Base-by-base conservation (phyloP, 495 filamentous ascomycete genomes). In the Viridothelium virens region DNA sequence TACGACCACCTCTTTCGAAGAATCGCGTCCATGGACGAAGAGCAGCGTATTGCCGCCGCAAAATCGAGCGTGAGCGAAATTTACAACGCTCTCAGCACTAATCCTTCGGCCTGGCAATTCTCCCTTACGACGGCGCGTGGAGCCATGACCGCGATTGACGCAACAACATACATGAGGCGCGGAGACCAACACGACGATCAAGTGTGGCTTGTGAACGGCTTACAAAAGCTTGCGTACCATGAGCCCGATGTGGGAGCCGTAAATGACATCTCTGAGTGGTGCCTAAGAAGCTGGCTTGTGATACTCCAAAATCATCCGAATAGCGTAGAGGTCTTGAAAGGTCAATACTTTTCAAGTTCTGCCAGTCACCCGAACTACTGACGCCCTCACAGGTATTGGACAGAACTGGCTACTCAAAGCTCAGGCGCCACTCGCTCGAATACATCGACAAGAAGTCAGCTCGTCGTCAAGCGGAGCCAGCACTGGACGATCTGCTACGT, bases 401-500 rank as follows among this genome's bases (percentile, higher is more conserved):
- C 72, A 74, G 38, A 75, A 77, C 37, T 84, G 82, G 82, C 74
- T 84, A 2, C 71, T 75, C 46, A 79, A 79, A 65, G 76, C 82
- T 4, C 82, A 84, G 69, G 74, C 76, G 62, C 75, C 71, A 16
- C 75, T 84, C 14, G 75, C 79, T 2, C 76, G 73, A 63, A 83
- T 84, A 47, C 77, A 82, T 63, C 74, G 70, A 34, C 71, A 77
- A 61, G 81, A 83, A 67, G 73, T 75, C 11, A 70, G 70, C 70
- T 72, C 75, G 50, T 73, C 73, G 44, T 70, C 72, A 44, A 74
- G 73, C 38, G 73, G 74, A 63, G 70, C 64, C 44, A 73, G 73
- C 71, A 62, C 64, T 4, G 33, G 38, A 18, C 56, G 44, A 46
- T 68, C 63, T 33, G 65, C 53, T 2, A 63, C 63, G 38, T 64